Percentiles rank a stretch among this genome's conserved stretches.
These are phyloP conservation scores for Metschnikowia vanudenii DNA, from an alignment of 805 yeast species.

Conservation along the genomic window DNA sequence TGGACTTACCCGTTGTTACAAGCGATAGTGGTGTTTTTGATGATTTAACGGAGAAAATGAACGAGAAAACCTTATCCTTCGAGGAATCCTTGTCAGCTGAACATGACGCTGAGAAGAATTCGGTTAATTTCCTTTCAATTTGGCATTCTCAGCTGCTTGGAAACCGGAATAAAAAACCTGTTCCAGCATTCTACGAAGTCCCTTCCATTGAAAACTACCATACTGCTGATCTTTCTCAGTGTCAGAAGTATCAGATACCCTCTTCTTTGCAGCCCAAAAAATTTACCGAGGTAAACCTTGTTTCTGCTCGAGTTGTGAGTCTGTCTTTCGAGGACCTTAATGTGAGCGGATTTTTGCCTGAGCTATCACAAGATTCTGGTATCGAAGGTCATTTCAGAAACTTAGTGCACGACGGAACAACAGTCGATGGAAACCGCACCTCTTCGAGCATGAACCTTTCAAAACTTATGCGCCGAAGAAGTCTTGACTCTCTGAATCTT, in stretches of 20 bases:
- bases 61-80: conserved; percentile 22
- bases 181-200: conserved; percentile 13
- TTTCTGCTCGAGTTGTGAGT: conserved; percentile 42
- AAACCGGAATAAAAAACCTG: conserved; percentile 8
- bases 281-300: conserved; percentile 42
- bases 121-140: conserved; percentile 35
- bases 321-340: conserved; percentile 43
- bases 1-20: conserved; percentile 42
- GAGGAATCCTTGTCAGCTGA: conserved; percentile 45
- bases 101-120: conserved; percentile 32
- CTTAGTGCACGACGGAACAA: conserved; percentile 15
- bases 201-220: conserved; percentile 17
- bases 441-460: neutral
- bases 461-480: conserved; percentile 15
- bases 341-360: conserved; percentile 45
- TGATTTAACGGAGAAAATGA: conserved; percentile 33
- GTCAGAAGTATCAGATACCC: conserved; percentile 25
- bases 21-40: conserved; percentile 40
- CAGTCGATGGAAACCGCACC: neutral
- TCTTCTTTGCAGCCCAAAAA: conserved; percentile 27
- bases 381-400: conserved; percentile 44
- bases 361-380: conserved; percentile 48
- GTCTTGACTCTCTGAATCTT: conserved; percentile 30
- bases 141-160: conserved; percentile 41
- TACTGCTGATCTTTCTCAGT: conserved; percentile 15